These are phyloP conservation scores for Wickerhamiella sorbophila DNA, from an alignment of 805 yeast genomes.

Conservation along the genomic window DNA sequence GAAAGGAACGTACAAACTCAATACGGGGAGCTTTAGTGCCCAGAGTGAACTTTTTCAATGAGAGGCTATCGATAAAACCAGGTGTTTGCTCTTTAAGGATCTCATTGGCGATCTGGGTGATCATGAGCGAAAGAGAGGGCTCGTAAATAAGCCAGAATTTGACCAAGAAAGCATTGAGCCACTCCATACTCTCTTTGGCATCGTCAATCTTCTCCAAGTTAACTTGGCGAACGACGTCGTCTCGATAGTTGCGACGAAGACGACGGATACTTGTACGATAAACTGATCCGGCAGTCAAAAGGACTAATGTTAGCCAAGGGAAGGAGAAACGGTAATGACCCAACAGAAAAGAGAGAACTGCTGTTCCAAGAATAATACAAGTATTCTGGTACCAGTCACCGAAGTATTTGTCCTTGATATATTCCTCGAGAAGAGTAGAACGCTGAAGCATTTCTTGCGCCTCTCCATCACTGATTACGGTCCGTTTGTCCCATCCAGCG, in stretches of 20 bases:
- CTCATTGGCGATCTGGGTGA: constrained; percentile 74
- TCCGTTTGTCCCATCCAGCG: constrained; percentile 64
- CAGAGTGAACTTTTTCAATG: constrained; percentile 78
- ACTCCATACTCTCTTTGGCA: constrained; percentile 88
- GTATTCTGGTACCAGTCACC: constrained; percentile 96
- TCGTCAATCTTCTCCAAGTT: constrained; percentile 68
- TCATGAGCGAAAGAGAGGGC: constrained; percentile 76
- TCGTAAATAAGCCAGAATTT: constrained; percentile 88
- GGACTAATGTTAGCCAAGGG: constrained; percentile 67
- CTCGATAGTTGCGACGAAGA: constrained; percentile 60
- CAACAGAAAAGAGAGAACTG: constrained; percentile 56
- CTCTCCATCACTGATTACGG: constrained; percentile 29
- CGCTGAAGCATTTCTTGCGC: constrained; percentile 59
- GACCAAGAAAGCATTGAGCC: constrained; percentile 80
- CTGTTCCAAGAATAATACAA: constrained; percentile 54
- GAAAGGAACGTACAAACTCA: constrained; percentile 77
- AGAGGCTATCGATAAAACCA: constrained; percentile 62
- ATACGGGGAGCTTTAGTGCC: constrained; percentile 95
- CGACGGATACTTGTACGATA: constrained; percentile 76
- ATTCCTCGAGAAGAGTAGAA: constrained; percentile 60
- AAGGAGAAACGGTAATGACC: constrained; percentile 68
- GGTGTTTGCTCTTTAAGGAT: constrained; percentile 73
- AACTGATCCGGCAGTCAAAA: constrained; percentile 45
- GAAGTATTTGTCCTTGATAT: constrained; percentile 58
- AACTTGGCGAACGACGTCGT: constrained; percentile 73